phyloP scores from a whole-genome alignment of 2,329 filamentous ascomycete species.

The Fusarium vanettenii region DNA sequence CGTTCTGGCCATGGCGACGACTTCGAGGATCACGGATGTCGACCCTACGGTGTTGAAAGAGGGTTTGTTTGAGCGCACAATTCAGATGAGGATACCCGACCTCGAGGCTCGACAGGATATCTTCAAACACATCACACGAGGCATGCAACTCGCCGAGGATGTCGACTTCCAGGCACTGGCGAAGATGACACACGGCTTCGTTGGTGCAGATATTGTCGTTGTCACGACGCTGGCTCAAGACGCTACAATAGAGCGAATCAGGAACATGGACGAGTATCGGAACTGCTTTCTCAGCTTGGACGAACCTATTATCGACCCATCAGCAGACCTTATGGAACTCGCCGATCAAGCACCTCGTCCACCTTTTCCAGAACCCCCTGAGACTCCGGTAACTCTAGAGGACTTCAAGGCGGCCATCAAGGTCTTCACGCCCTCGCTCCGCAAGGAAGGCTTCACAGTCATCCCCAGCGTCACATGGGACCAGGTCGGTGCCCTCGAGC shows the following conservation, averaged over 20 bases:
- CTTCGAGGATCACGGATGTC: slow-evolving; percentile 86
- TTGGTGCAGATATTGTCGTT: slow-evolving; percentile 86
- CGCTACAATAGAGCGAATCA: slow-evolving; percentile 49
- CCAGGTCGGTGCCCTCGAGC: slow-evolving; percentile 86
- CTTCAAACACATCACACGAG: slow-evolving; percentile 76
- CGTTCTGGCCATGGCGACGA: slow-evolving; percentile 91
- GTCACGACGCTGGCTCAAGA: slow-evolving; percentile 62
- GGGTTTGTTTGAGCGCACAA: slow-evolving; percentile 83
- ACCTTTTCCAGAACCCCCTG: slow-evolving; percentile 1
- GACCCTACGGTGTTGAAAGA: slow-evolving; percentile 81
- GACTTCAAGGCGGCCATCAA: slow-evolving; percentile 82
- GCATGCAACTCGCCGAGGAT: slow-evolving; percentile 72
- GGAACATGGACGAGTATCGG: slow-evolving; percentile 19
- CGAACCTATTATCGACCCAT: background rate
- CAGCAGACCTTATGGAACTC: slow-evolving; percentile 34
- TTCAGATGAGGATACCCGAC: slow-evolving; percentile 89
- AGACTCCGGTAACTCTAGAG: slow-evolving; percentile 42
- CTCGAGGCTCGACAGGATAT: slow-evolving; percentile 83
- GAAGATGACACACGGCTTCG: slow-evolving; percentile 89
- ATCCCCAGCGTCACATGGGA: slow-evolving; percentile 94
- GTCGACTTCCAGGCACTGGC: slow-evolving; percentile 81
- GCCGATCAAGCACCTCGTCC: background rate
- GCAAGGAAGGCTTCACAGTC: slow-evolving; percentile 90
- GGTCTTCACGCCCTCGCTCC: slow-evolving; percentile 72
- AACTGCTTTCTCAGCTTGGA: background rate